A percentile compares a stretch with the other conserved stretches of the same genome.
Evolutionary conservation across 257 asterid species (phyloP).

Genomic region (Catharanthus roseus): DNA sequence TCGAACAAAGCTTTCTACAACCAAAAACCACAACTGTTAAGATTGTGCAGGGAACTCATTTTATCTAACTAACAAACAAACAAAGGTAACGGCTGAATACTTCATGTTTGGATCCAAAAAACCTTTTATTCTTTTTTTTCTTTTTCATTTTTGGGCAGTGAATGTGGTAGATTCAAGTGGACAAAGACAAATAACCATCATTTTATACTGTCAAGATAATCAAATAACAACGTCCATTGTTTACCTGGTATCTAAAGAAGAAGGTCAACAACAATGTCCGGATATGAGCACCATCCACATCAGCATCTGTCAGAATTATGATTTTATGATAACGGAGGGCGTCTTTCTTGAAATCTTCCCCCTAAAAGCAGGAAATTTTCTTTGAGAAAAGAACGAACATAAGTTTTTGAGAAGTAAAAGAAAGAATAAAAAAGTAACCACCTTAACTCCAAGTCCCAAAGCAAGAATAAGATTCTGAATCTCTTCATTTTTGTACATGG

Average conservation of each 20-base stretch:
- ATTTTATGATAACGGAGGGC: constrained; percentile 97
- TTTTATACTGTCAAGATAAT: background rate
- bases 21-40: constrained; percentile 24
- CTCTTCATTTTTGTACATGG: constrained; percentile 97
- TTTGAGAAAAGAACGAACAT: constrained; percentile 21
- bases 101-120: background rate
- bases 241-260: constrained; percentile 92
- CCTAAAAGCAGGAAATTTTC: constrained; percentile 39
- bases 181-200: background rate
- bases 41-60: constrained; percentile 10
- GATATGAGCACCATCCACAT: constrained; percentile 98
- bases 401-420: constrained; percentile 12
- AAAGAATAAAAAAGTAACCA: constrained; percentile 18
- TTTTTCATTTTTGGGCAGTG: background rate
- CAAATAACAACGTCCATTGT: constrained; percentile 17
- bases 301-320: constrained; percentile 95
- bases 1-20: constrained; percentile 91
- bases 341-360: constrained; percentile 84
- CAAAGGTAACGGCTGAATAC: background rate
- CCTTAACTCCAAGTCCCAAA: constrained; percentile 98
- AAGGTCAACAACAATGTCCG: constrained; percentile 86
- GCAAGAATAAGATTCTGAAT: constrained; percentile 96
- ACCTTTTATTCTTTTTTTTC: background rate
- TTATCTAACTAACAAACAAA: background rate
- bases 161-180: background rate